Evolutionary conservation across 108 stramenopile genomes (phyloP).

Genomic region (Mediolabrus comicus): DNA sequence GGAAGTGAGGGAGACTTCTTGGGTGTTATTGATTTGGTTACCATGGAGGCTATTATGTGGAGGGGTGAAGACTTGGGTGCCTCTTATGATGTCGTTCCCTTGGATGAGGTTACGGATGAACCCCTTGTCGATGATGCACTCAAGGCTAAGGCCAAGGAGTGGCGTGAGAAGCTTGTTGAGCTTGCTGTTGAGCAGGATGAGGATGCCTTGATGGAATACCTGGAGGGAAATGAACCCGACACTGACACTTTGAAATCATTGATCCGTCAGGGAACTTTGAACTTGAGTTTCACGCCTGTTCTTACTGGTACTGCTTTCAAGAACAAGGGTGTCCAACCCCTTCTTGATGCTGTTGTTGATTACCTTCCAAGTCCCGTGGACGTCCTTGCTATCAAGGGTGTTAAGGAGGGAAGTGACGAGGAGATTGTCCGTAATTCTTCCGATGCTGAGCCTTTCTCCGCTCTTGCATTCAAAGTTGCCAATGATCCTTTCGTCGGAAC

Average conservation of each 20-base stretch:
- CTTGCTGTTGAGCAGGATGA: constrained; percentile 91
- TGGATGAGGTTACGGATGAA: constrained; percentile 86
- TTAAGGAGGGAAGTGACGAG: constrained; percentile 71
- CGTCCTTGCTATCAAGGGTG: constrained; percentile 91
- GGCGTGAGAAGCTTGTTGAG: constrained; percentile 84
- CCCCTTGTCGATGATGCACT: constrained; percentile 88
- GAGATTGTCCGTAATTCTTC: constrained; percentile 64
- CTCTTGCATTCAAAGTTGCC: constrained; percentile 98
- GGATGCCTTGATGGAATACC: constrained; percentile 88
- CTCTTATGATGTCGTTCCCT: constrained; percentile 85
- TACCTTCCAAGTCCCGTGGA: constrained; percentile 98
- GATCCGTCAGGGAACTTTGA: constrained; percentile 92
- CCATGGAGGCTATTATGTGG: constrained; percentile 96
- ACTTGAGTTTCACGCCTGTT: constrained; percentile 85
- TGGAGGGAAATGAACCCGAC: constrained; percentile 86
- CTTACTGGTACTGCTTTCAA: constrained; percentile 97
- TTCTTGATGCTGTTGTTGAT: constrained; percentile 96
- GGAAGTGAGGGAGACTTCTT: constrained; percentile 90
- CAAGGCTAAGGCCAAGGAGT: constrained; percentile 80
- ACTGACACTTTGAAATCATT: constrained; percentile 78
- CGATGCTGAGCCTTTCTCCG: constrained; percentile 91
- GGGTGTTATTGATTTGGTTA: constrained; percentile 96
- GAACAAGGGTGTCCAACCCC: constrained; percentile 98
- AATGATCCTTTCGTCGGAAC: constrained; percentile 95
- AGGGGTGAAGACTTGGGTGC: constrained; percentile 97